A percentile compares a stretch with the other conserved stretches of the same genome.
Conservation (phyloP, 495 filamentous ascomycete genomes). For the Talaromyces liani region DNA sequence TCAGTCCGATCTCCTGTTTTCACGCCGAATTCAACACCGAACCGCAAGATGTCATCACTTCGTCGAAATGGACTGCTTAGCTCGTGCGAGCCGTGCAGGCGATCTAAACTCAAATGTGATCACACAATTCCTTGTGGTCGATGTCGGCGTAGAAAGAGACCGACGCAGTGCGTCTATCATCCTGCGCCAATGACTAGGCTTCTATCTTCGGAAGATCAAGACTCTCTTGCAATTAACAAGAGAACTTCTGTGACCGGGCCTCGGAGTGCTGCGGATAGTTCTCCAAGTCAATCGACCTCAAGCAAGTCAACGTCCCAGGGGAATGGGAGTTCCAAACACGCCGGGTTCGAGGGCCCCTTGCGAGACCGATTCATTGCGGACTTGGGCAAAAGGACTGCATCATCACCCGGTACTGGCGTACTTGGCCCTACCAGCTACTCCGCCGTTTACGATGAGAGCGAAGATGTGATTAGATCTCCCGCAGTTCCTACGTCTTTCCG, state of each 20-base stretch:
- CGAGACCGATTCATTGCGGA: slow-evolving; percentile 2
- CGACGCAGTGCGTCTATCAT: slow-evolving; percentile 5
- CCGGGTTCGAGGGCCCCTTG: background rate
- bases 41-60: background rate
- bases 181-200: slow-evolving; percentile 14
- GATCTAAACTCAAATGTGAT: slow-evolving; percentile 44
- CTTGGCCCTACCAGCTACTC: slow-evolving; percentile 38
- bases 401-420: slow-evolving; percentile 10
- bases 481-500: slow-evolving; percentile 2
- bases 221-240: background rate
- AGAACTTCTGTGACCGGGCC: slow-evolving; percentile 1
- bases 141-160: slow-evolving; percentile 3
- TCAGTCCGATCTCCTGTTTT: background rate
- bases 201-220: slow-evolving; percentile 11
- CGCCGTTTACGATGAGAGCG: slow-evolving; percentile 22
- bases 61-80: slow-evolving; percentile 41
- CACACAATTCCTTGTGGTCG: slow-evolving; percentile 14
- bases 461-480: background rate
- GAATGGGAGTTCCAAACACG: background rate
- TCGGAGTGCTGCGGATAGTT: background rate
- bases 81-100: slow-evolving; percentile 47
- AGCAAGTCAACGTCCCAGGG: background rate
- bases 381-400: background rate
- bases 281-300: background rate
- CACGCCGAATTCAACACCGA: background rate